Evolutionary conservation across 345 rosid genomes (phyloP).

Genomic region (Mallotus nudiflorus): DNA sequence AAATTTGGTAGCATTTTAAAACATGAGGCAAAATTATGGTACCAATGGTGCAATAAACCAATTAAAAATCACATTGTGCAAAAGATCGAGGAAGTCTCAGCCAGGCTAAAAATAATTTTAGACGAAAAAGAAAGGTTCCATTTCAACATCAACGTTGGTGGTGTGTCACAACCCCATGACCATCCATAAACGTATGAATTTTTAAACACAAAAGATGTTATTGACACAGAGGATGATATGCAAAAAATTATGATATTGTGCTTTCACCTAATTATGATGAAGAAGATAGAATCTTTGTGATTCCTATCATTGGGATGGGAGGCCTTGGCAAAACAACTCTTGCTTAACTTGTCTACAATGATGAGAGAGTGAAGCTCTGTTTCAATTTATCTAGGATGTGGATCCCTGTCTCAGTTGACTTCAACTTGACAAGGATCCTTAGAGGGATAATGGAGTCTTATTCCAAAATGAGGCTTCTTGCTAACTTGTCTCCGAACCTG

Average conservation of each 20-base stretch:
- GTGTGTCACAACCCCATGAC: background rate
- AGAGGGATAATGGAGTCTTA: constrained; percentile 28
- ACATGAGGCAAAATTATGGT: background rate
- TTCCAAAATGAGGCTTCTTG: constrained; percentile 10
- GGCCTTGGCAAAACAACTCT: constrained; percentile 27
- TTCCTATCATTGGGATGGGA: constrained; percentile 23
- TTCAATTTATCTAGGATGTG: constrained; percentile 18
- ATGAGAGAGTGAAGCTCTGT: background rate
- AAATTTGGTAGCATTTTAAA: no score
- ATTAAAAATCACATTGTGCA: background rate
- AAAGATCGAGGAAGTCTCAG: constrained; percentile 15
- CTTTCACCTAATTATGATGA: background rate
- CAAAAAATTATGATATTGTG: background rate
- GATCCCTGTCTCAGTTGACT: constrained; percentile 13
- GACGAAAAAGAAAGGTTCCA: background rate
- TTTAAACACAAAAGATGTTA: constrained; percentile 4
- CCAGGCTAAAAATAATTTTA: background rate
- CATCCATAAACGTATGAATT: background rate
- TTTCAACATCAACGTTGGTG: background rate
- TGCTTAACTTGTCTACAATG: constrained; percentile 15
- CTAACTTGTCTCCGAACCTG: background rate
- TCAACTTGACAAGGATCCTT: constrained; percentile 17
- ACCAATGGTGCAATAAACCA: background rate
- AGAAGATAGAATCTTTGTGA: constrained; percentile 7
- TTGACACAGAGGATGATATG: constrained; percentile 17